Percentiles rank a stretch among this genome's conserved stretches.
These are phyloP conservation scores for Penicillium bialowiezense DNA, from an alignment of 495 filamentous ascomycete species.

Conservation along the genomic window DNA sequence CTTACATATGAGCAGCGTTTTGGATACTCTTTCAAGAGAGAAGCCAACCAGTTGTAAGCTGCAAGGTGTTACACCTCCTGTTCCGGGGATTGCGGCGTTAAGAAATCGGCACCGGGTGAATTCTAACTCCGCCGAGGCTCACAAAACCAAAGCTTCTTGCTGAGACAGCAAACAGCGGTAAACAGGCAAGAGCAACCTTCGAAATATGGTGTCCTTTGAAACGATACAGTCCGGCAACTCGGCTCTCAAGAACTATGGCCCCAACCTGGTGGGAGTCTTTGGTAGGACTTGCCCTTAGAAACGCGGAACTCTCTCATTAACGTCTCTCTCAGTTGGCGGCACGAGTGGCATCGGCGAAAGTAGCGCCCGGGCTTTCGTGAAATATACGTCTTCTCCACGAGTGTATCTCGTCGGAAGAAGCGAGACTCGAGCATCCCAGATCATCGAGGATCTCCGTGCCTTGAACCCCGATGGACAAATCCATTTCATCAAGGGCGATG, in stretches of 20 bases:
- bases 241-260: slow-evolving; percentile 37
- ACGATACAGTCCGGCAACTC: slow-evolving; percentile 40
- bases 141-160: neutral
- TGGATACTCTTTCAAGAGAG: too few species aligned
- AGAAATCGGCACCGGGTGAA: slow-evolving; percentile 1
- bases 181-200: too few species aligned
- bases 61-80: too few species aligned
- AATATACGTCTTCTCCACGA: slow-evolving; percentile 43
- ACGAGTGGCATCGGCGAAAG: slow-evolving; percentile 62
- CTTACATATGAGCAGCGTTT: too few species aligned
- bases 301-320: neutral
- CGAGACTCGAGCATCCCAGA: slow-evolving; percentile 30
- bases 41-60: too few species aligned
- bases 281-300: slow-evolving; percentile 25
- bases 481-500: slow-evolving; percentile 53
- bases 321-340: slow-evolving; percentile 49
- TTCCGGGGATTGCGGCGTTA: neutral
- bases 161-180: neutral
- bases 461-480: slow-evolving; percentile 36
- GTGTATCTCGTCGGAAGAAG: slow-evolving; percentile 51
- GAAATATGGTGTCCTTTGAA: slow-evolving; percentile 44
- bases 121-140: neutral
- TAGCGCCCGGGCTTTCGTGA: slow-evolving; percentile 56
- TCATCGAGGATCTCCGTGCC: slow-evolving; percentile 33
- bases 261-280: slow-evolving; percentile 52